Evolutionary conservation across 2,329 filamentous ascomycete species (phyloP).

Genomic region (Rhynchosporium secalis): DNA sequence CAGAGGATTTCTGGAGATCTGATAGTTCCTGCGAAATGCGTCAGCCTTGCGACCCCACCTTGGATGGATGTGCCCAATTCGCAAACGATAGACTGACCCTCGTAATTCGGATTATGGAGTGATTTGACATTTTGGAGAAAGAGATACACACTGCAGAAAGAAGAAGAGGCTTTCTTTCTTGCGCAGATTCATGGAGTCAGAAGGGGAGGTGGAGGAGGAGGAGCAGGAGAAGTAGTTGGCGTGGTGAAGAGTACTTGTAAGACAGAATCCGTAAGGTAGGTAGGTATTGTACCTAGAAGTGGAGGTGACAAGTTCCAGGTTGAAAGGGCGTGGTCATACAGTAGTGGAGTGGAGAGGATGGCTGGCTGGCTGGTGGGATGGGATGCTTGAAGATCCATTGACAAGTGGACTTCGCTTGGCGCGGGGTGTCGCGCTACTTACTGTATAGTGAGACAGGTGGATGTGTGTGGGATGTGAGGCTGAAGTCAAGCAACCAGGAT

Average conservation of each 20-base stretch:
- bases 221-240: not conserved
- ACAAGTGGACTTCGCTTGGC: too few species aligned
- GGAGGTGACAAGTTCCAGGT: not conserved
- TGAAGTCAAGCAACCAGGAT: too few species aligned
- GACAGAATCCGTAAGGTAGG: not conserved
- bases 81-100: conserved; percentile 55
- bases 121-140: conserved; percentile 65
- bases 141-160: conserved; percentile 17
- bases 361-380: too few species aligned
- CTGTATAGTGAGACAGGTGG: too few species aligned
- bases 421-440: too few species aligned
- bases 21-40: conserved; percentile 67
- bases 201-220: conserved; percentile 5
- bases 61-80: conserved; percentile 15
- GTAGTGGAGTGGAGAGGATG: too few species aligned
- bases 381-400: too few species aligned
- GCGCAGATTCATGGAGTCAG: conserved; percentile 20
- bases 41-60: conserved; percentile 42
- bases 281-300: not conserved
- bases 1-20: conserved; percentile 78
- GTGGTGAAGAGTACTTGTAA: not conserved
- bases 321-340: too few species aligned
- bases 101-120: conserved; percentile 84
- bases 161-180: conserved; percentile 14
- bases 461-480: too few species aligned